Conservation (phyloP, 352 stramenopile genomes). For the Phytophthora cajani region DNA sequence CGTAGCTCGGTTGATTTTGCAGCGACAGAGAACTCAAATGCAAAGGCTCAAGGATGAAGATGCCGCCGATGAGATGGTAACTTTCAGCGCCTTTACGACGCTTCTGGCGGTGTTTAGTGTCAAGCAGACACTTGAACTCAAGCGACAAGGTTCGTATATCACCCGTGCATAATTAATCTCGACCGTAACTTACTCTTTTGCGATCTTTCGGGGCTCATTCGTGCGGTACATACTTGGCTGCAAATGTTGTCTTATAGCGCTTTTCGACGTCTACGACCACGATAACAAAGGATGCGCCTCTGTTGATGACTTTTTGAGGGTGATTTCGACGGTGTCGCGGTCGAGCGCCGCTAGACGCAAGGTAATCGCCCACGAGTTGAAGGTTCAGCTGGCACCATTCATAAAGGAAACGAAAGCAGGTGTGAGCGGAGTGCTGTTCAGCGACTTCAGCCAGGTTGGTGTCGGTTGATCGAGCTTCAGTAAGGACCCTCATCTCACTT, state of each 20-base stretch:
- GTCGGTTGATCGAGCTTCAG: neutral
- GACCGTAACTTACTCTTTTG: too few species aligned
- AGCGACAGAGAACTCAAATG: constrained; percentile 4
- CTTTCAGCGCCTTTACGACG: constrained; percentile 42
- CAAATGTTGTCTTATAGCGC: constrained; percentile 39
- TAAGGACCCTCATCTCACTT: neutral
- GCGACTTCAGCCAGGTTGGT: constrained; percentile 30
- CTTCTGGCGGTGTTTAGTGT: constrained; percentile 43
- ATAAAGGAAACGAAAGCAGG: constrained; percentile 3
- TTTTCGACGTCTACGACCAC: constrained; percentile 54
- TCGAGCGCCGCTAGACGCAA: neutral
- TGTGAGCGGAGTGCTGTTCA: constrained; percentile 10
- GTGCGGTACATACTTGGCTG: too few species aligned
- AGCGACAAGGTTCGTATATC: constrained; percentile 28
- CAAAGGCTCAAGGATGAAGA: neutral
- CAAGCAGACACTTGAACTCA: constrained; percentile 45
- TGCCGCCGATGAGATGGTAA: constrained; percentile 9
- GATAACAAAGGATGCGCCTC: constrained; percentile 39
- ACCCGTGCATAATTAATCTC: neutral
- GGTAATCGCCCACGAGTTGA: constrained; percentile 8
- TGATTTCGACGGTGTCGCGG: constrained; percentile 25
- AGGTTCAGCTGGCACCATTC: constrained; percentile 23
- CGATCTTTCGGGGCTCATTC: too few species aligned
- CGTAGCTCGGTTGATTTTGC: constrained; percentile 19
- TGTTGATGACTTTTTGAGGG: constrained; percentile 38